These are phyloP conservation scores for Hemisphaericaspora xylofermentans DNA, from an alignment of 1,139 yeast genomes.

Conservation along the genomic window DNA sequence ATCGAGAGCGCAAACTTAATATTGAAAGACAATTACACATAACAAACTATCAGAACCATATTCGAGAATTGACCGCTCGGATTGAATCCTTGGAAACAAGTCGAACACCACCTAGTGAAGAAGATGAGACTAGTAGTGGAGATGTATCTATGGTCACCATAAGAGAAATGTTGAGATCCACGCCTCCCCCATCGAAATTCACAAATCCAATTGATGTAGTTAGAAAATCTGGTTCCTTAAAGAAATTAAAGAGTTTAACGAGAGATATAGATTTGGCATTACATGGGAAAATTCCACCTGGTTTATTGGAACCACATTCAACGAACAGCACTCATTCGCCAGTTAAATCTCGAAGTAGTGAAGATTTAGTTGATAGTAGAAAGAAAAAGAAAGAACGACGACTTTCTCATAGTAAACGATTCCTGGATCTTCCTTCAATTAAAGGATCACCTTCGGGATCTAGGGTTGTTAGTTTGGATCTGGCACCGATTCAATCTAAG, in stretches of 20 bases:
- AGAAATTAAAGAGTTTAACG: slow-evolving; percentile 16
- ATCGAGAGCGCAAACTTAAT: slow-evolving; percentile 30
- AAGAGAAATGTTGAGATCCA: slow-evolving; percentile 30
- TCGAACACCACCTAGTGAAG: neutral
- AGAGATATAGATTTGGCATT: slow-evolving; percentile 13
- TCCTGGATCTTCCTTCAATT: slow-evolving; percentile 14
- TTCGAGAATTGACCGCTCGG: slow-evolving; percentile 21
- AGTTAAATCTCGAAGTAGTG: slow-evolving; percentile 2
- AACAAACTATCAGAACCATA: slow-evolving; percentile 37
- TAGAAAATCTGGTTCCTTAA: slow-evolving; percentile 25
- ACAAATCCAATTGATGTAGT: slow-evolving; percentile 9
- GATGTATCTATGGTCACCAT: slow-evolving; percentile 33
- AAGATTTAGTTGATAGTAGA: slow-evolving; percentile 1
- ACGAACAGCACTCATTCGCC: slow-evolving; percentile 1
- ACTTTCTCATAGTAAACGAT: slow-evolving; percentile 14
- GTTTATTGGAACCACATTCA: neutral
- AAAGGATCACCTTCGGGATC: slow-evolving; percentile 14
- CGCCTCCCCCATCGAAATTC: slow-evolving; percentile 30
- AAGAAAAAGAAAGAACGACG: slow-evolving; percentile 6
- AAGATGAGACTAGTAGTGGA: slow-evolving; percentile 7
- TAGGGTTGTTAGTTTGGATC: slow-evolving; percentile 3
- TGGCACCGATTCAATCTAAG: slow-evolving; percentile 4
- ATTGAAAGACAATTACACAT: slow-evolving; percentile 34
- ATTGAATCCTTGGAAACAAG: slow-evolving; percentile 10
- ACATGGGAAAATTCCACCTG: neutral